Evolutionary conservation across 2,329 filamentous ascomycete genomes (phyloP).

Genomic region (Fusarium chuoi): DNA sequence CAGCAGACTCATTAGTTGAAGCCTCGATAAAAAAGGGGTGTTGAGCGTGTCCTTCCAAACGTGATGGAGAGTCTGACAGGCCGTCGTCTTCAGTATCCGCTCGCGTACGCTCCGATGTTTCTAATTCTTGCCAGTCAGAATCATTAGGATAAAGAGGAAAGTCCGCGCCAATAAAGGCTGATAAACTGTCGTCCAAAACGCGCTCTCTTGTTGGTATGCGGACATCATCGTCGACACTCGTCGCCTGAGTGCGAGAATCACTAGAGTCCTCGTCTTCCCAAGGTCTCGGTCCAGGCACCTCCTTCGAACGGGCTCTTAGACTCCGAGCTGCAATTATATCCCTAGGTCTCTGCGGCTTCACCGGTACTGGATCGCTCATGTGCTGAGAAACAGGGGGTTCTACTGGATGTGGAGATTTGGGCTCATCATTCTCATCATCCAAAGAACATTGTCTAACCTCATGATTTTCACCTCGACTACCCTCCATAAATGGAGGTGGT

Average conservation of each 20-base stretch:
- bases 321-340: neutral
- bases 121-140: fast-evolving
- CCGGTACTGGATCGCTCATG: neutral
- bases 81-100: neutral
- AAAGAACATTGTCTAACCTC: neutral
- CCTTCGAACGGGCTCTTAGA: too few relatives aligned
- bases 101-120: fast-evolving
- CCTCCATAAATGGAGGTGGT: neutral
- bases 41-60: neutral
- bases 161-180: fast-evolving
- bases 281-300: fast-evolving
- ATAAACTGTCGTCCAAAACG: fast-evolving
- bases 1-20: too few relatives aligned
- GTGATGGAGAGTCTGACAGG: fast-evolving
- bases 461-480: neutral
- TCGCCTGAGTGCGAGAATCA: fast-evolving
- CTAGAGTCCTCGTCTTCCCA: neutral
- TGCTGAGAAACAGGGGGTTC: neutral
- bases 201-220: neutral
- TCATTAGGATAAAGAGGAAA: neutral
- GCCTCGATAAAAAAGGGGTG: too few relatives aligned
- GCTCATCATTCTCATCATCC: neutral
- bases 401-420: neutral
- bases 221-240: fast-evolving
- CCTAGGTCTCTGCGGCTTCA: fast-evolving